Conservation (phyloP, 2,329 filamentous ascomycete species). For the Xylaria multiplex region DNA sequence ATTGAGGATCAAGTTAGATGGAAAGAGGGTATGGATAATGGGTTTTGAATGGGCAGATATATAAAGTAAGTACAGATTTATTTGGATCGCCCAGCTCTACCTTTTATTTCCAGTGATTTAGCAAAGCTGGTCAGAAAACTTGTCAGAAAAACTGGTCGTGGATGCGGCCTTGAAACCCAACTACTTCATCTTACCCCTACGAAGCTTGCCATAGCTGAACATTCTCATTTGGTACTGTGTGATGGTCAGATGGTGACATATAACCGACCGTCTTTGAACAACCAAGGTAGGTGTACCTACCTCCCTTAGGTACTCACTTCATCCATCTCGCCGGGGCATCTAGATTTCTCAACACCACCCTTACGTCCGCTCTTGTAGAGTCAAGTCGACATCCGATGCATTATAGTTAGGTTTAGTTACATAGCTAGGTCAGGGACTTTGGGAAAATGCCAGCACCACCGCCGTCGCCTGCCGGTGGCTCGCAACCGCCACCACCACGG, state of each 20-base stretch:
- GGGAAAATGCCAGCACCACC: conserved; percentile 39
- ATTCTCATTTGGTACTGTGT: no score
- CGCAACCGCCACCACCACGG: conserved; percentile 37
- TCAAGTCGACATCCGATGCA: conserved; percentile 5
- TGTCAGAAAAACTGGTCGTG: background rate
- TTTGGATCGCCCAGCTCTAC: background rate
- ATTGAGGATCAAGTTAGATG: no score
- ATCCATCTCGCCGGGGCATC: background rate
- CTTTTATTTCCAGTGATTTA: background rate
- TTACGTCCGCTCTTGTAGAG: background rate
- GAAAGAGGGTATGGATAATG: no score
- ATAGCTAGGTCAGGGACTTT: background rate
- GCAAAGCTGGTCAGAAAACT: background rate
- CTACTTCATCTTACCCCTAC: background rate
- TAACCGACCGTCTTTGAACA: no score
- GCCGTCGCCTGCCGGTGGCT: conserved; percentile 34
- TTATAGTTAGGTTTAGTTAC: background rate
- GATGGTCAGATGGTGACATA: no score
- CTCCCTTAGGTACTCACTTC: no score
- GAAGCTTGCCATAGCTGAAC: no score
- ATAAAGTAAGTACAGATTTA: no score
- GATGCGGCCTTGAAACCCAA: background rate
- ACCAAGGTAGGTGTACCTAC: no score
- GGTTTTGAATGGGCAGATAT: no score
- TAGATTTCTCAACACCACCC: background rate